Evolutionary conservation across 192 early-diverging fungal genomes (phyloP), one percentile per base, ranked within the genome.

Genomic region (Mortierella claussenii): DNA sequence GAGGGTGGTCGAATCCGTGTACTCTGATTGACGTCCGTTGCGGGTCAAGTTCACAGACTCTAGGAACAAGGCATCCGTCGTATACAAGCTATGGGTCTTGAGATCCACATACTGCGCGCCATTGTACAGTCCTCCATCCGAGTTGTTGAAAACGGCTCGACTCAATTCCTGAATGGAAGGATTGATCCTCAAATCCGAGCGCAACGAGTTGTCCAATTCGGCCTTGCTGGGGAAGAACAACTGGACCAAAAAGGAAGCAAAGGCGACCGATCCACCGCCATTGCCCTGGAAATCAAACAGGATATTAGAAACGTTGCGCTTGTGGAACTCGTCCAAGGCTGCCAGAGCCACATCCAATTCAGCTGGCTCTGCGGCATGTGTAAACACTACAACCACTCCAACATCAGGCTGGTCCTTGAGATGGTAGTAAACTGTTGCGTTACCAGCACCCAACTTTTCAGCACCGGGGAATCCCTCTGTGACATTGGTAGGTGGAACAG

Each of bases 251-350:
- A 44, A 15, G 0, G 60, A 56, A 0, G 69, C 60, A 51, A 71
- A 63, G 3, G 11, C 36, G 10, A 57, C 47, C 17, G 18, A 55
- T 1, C 69, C 69, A 2, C 69, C 69, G 26, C 18, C 12, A 40
- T 71, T 71, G 18, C 54, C 54, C 36, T 58, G 52, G 27, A 71
- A 57, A 27, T 71, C 69, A 27, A 71, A 33, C 13, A 71, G 30
- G 11, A 71, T n/a, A 12, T 71, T 62, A 10, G 69, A 51, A 3
- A 71, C 60, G 1, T 45, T 45, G 15, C 4, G 28, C 4, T 9
- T 20, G 20, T 40, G 17, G 11, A 71, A 52, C 1, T 31, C 7
- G 2, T 20, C 37, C 34, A 63, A 26, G 0, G 17, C 31, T 6
- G 13, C 1, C 0, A 44, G 36, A 18, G 46, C n/a, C 0, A 18